Percentiles rank a stretch among this genome's conserved stretches.
These are phyloP conservation scores for Stephania cephalantha DNA, from an alignment of 164 flowering plant species.

Conservation along the genomic window DNA sequence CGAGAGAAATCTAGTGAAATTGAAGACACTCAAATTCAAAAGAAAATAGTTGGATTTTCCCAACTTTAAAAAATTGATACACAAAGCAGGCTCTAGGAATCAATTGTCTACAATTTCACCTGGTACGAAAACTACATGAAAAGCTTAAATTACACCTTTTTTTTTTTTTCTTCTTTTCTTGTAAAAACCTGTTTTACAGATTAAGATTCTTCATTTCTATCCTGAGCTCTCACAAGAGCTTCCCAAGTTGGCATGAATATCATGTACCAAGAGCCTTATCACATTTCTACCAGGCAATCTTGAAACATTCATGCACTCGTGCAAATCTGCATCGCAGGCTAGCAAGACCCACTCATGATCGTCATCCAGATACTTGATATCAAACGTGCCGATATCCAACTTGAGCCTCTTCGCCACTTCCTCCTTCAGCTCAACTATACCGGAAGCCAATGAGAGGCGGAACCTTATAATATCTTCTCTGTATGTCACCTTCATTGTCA, in stretches of 20 bases:
- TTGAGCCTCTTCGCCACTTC: conserved; percentile 87
- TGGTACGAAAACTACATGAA: conserved; percentile 22
- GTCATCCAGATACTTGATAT: conserved; percentile 83
- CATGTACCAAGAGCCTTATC: conserved; percentile 60
- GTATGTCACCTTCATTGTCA: conserved; percentile 74
- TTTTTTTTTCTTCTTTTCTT: conserved; percentile 10
- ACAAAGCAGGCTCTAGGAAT: conserved; percentile 17
- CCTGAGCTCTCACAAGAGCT: conserved; percentile 94
- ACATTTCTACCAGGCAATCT: conserved; percentile 51
- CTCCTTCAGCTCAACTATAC: conserved; percentile 58
- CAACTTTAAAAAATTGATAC: background rate
- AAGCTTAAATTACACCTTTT: conserved; percentile 3
- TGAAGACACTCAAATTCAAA: background rate
- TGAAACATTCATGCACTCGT: conserved; percentile 71
- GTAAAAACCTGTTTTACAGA: background rate
- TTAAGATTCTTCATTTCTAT: conserved; percentile 23
- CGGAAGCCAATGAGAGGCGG: conserved; percentile 40
- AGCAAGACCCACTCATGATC: conserved; percentile 82
- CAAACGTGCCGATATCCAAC: conserved; percentile 71
- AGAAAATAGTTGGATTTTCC: background rate
- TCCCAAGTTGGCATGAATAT: conserved; percentile 53
- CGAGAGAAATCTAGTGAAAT: background rate
- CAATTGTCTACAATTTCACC: conserved; percentile 26
- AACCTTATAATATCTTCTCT: conserved; percentile 80
- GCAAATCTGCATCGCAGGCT: conserved; percentile 81